These are phyloP conservation scores for Beauveria asiatica DNA, from an alignment of 2,329 filamentous ascomycete species.

Conservation along the genomic window DNA sequence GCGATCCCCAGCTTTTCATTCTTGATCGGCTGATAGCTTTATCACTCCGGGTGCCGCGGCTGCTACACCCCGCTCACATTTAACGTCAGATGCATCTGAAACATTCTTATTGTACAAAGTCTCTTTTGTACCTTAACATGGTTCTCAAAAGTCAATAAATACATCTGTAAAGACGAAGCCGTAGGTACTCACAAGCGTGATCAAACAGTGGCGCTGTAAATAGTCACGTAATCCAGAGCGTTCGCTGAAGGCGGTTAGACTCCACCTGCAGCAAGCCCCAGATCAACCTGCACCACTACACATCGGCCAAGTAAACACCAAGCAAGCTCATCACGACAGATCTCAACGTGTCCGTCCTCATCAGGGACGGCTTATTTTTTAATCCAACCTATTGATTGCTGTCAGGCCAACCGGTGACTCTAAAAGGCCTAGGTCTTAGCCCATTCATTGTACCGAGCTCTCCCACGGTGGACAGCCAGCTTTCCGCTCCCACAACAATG, in stretches of 20 bases:
- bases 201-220: background rate
- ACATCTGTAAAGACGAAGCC: too few species aligned
- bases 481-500: constrained; percentile 1
- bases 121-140: too few species aligned
- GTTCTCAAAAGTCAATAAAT: too few species aligned
- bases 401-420: background rate
- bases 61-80: background rate
- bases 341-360: background rate
- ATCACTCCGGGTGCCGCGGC: background rate
- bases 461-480: background rate
- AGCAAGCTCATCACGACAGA: background rate
- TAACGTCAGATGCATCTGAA: background rate
- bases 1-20: background rate
- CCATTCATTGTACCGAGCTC: background rate
- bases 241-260: background rate
- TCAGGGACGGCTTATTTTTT: background rate
- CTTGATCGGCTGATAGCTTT: background rate
- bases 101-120: background rate
- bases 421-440: too few species aligned
- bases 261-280: background rate
- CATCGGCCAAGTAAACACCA: background rate
- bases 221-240: too few species aligned
- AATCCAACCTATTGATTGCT: background rate
- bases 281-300: background rate
- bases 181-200: background rate